Conservation (phyloP, 495 filamentous ascomycete genomes). For the Aspergillus bertholletiae region DNA sequence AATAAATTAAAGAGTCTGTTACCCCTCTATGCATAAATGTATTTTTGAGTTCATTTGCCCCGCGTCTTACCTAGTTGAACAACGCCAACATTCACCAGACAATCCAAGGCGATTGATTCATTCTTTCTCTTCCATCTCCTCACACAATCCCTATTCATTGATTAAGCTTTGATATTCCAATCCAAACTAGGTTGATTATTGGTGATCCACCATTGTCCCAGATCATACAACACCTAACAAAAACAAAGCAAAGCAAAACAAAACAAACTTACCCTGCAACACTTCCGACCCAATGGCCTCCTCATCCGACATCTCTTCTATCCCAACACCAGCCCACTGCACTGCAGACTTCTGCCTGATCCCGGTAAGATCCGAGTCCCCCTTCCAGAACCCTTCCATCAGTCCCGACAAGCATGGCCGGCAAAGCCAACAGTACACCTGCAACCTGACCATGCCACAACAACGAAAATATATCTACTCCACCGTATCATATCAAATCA, state of each 20-base stretch:
- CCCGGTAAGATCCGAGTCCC: constrained; percentile 50
- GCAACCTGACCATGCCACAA: background rate
- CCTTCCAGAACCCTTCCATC: constrained; percentile 3
- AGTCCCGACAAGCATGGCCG: background rate
- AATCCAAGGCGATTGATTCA: too few species aligned
- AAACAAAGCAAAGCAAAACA: too few species aligned
- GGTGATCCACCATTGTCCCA: background rate
- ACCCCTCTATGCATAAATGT: too few species aligned
- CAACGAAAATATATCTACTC: background rate
- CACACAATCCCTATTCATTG: too few species aligned
- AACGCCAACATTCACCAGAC: too few species aligned
- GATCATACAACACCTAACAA: background rate
- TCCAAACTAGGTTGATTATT: background rate
- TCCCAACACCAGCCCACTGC: constrained; percentile 64
- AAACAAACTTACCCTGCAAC: too few species aligned
- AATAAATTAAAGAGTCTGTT: too few species aligned
- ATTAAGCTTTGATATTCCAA: too few species aligned
- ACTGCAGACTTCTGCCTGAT: constrained; percentile 81
- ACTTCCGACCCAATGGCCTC: background rate
- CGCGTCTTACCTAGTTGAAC: too few species aligned
- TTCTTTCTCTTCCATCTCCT: too few species aligned
- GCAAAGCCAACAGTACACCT: background rate
- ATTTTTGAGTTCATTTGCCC: too few species aligned
- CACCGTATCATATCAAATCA: background rate
- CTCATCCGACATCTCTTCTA: constrained; percentile 18